Conservation (phyloP, 2,329 filamentous ascomycete genomes). For the Colletotrichum chlorophyti region DNA sequence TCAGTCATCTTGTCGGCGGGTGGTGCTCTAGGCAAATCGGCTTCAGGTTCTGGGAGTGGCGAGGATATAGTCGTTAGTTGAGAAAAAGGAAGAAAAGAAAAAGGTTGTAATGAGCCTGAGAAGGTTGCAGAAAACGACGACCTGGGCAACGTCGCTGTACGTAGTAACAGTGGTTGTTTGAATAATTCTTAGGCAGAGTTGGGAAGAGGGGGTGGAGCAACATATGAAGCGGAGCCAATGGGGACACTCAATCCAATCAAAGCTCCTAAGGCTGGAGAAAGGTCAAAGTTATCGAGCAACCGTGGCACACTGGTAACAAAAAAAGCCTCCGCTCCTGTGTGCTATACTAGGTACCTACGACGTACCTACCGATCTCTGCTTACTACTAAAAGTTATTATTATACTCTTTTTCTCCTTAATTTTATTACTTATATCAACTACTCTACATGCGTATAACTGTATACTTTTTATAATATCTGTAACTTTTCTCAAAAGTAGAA, state of each 20-base stretch:
- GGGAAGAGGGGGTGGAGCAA: slow-evolving; percentile 23
- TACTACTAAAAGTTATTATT: too few species aligned
- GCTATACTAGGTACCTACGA: too few species aligned
- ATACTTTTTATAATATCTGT: too few species aligned
- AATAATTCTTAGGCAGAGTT: slow-evolving; percentile 23
- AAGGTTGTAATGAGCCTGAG: slow-evolving; percentile 13
- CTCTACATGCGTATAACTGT: too few species aligned
- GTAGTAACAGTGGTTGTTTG: slow-evolving; percentile 18
- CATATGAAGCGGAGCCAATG: slow-evolving; percentile 15
- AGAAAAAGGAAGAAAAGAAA: slow-evolving; percentile 5
- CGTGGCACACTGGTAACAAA: not conserved
- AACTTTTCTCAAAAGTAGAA: too few species aligned
- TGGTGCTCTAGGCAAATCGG: too few species aligned
- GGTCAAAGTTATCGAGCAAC: slow-evolving; percentile 2
- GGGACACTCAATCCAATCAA: slow-evolving; percentile 22
- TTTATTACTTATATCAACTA: too few species aligned
- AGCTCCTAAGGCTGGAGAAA: slow-evolving; percentile 11
- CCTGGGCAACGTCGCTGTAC: not conserved
- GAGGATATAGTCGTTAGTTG: too few species aligned
- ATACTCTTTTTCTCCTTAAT: too few species aligned
- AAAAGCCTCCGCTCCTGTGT: not conserved
- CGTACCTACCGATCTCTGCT: too few species aligned
- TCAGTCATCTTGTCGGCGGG: slow-evolving; percentile 73
- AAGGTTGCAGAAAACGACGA: slow-evolving; percentile 1
- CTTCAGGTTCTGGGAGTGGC: not conserved